Percentiles rank a stretch among this genome's conserved stretches.
Conservation (phyloP, 2,329 filamentous ascomycete genomes). For the Talaromyces sp. region DNA sequence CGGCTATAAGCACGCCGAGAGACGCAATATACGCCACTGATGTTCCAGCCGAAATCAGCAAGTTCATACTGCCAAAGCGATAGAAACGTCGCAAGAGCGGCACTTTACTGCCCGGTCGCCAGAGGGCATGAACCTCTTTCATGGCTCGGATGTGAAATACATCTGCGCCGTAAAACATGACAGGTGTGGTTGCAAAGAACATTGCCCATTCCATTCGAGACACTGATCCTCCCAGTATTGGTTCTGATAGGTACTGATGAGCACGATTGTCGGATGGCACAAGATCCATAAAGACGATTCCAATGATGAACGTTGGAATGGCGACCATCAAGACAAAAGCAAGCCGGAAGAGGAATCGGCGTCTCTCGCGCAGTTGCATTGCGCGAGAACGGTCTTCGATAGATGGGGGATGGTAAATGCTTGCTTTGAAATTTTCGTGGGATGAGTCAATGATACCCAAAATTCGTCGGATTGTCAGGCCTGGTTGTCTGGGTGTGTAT, state of each 20-base stretch:
- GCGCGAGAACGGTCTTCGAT: conserved; percentile 75
- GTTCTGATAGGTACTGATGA: conserved; percentile 64
- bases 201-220: conserved; percentile 74
- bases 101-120: conserved; percentile 69
- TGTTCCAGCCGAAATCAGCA: conserved; percentile 84
- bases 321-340: conserved; percentile 65
- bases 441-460: conserved; percentile 62
- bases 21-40: conserved; percentile 84
- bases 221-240: conserved; percentile 65
- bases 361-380: conserved; percentile 68
- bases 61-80: conserved; percentile 95
- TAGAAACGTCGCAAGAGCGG: conserved; percentile 74
- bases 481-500: conserved; percentile 65
- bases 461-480: conserved; percentile 72
- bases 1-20: conserved; percentile 69
- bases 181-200: conserved; percentile 75
- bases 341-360: conserved; percentile 65
- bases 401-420: conserved; percentile 73
- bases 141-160: conserved; percentile 75
- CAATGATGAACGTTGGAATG: conserved; percentile 80
- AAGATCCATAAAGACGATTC: conserved; percentile 87
- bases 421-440: conserved; percentile 63
- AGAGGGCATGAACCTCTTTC: conserved; percentile 73
- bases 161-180: conserved; percentile 83
- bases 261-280: conserved; percentile 57